A percentile compares a stretch with the other conserved stretches of the same genome.
phyloP scores from a whole-genome alignment of 306 rosid species.

The Pyrus pyrifolia region DNA sequence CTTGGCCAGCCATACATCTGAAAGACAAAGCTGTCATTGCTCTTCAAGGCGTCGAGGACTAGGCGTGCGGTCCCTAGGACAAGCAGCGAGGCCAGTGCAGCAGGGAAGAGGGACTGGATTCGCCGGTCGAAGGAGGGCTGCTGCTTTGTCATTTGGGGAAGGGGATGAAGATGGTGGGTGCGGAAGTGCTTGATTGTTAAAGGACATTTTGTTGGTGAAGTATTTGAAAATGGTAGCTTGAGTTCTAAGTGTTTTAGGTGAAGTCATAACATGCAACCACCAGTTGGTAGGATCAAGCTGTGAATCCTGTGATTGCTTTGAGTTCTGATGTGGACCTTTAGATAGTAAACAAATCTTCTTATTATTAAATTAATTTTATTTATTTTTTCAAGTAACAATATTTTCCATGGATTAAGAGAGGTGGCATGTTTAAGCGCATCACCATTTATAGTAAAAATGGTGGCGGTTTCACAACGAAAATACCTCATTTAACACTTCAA shows the following conservation, averaged over 20 bases:
- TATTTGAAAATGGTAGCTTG: constrained; percentile 27
- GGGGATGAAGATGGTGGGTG: background rate
- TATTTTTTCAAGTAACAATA: background rate
- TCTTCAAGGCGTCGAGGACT: constrained; percentile 52
- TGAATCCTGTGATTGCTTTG: background rate
- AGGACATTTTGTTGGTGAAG: constrained; percentile 1
- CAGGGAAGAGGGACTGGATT: constrained; percentile 48
- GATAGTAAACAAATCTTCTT: background rate
- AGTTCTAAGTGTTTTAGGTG: constrained; percentile 35
- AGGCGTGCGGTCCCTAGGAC: constrained; percentile 50
- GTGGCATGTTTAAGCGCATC: background rate
- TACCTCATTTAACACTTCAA: too few relatives aligned
- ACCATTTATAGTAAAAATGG: background rate
- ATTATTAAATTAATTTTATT: background rate
- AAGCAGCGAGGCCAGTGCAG: constrained; percentile 57
- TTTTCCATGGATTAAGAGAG: background rate
- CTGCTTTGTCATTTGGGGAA: constrained; percentile 26
- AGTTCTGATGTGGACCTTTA: background rate
- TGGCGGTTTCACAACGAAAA: too few relatives aligned
- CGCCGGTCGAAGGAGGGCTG: constrained; percentile 33
- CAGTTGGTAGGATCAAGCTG: constrained; percentile 60
- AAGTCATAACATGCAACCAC: constrained; percentile 44
- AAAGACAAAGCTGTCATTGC: constrained; percentile 33
- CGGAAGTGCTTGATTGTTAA: constrained; percentile 1
- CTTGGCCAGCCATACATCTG: constrained; percentile 25